These are phyloP conservation scores for Diaporthe sp. DNA, from an alignment of 2,329 filamentous ascomycete genomes.

Conservation along the genomic window DNA sequence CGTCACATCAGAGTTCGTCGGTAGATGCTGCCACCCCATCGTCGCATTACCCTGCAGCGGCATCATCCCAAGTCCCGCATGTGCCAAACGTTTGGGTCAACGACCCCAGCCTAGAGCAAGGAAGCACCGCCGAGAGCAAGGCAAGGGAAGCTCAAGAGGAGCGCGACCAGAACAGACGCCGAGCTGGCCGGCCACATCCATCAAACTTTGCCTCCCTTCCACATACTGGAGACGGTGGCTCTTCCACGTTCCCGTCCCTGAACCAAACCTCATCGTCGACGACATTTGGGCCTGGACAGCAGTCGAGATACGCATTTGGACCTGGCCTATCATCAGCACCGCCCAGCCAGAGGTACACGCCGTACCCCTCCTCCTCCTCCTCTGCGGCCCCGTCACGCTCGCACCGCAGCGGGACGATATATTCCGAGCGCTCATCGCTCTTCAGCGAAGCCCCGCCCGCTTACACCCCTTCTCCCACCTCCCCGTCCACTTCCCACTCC, in stretches of 20 bases:
- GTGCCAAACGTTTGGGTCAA: conserved; percentile 61
- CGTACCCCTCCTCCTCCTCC: conserved; percentile 35
- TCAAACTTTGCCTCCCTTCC: conserved; percentile 13
- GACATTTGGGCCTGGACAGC: conserved; percentile 3
- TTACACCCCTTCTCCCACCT: conserved; percentile 56
- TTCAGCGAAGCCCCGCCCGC: conserved; percentile 59
- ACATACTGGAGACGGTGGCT: background rate
- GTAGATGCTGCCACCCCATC: conserved; percentile 24
- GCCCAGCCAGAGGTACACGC: conserved; percentile 26
- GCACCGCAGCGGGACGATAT: conserved; percentile 43
- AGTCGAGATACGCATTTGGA: conserved; percentile 24
- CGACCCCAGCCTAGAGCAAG: conserved; percentile 56
- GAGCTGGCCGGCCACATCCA: conserved; percentile 3
- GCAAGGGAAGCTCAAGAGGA: conserved; percentile 56
- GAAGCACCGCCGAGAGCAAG: conserved; percentile 52
- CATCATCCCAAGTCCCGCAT: conserved; percentile 51
- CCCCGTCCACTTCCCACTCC: conserved; percentile 41
- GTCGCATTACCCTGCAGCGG: conserved; percentile 26
- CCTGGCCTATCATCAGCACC: conserved; percentile 20
- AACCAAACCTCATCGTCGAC: background rate
- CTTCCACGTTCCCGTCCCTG: background rate
- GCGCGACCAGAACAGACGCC: conserved; percentile 39
- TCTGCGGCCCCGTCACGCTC: conserved; percentile 37
- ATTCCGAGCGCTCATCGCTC: conserved; percentile 43
- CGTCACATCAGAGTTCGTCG: background rate